Evolutionary conservation across 2,329 filamentous ascomycete genomes (phyloP).

Genomic region (Aspergillus sp.): DNA sequence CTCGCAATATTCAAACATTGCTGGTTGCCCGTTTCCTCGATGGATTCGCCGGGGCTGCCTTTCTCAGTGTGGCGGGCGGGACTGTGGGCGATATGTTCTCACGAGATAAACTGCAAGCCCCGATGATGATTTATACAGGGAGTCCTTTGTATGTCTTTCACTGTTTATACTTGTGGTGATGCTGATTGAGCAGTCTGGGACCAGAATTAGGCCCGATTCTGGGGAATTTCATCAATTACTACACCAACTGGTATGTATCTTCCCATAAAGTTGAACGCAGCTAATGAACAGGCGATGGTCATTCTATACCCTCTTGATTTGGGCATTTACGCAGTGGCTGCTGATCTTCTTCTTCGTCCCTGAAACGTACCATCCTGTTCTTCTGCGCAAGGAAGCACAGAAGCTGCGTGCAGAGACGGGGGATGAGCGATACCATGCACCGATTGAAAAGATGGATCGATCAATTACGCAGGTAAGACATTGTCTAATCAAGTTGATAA

Average conservation of each 20-base stretch:
- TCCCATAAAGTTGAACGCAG: conserved; percentile 9
- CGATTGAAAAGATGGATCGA: conserved; percentile 67
- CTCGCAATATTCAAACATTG: conserved; percentile 74
- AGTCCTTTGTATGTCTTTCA: conserved; percentile 54
- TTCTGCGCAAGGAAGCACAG: conserved; percentile 68
- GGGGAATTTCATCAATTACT: conserved; percentile 79
- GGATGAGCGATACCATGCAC: conserved; percentile 70
- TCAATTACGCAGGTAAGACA: conserved; percentile 53
- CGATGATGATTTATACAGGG: conserved; percentile 78
- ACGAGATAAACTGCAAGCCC: conserved; percentile 63
- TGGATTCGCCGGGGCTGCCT: conserved; percentile 46
- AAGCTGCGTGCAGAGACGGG: conserved; percentile 68
- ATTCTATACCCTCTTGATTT: conserved; percentile 81
- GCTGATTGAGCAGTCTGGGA: not conserved
- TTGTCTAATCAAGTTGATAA: too few relatives aligned
- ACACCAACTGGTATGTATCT: conserved; percentile 53
- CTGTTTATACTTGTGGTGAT: conserved; percentile 46
- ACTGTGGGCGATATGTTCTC: conserved; percentile 79
- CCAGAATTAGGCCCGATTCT: conserved; percentile 13
- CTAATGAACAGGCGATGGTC: conserved; percentile 60
- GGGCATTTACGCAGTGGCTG: conserved; percentile 61
- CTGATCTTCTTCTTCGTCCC: conserved; percentile 70
- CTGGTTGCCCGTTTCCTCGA: conserved; percentile 70
- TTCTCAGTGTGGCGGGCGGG: conserved; percentile 69
- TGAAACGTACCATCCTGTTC: conserved; percentile 71